A percentile compares a stretch with the other conserved stretches of the same genome.
phyloP scores from a whole-genome alignment of 2,329 filamentous ascomycete genomes.

The Ceratocystis diversiconidia region DNA sequence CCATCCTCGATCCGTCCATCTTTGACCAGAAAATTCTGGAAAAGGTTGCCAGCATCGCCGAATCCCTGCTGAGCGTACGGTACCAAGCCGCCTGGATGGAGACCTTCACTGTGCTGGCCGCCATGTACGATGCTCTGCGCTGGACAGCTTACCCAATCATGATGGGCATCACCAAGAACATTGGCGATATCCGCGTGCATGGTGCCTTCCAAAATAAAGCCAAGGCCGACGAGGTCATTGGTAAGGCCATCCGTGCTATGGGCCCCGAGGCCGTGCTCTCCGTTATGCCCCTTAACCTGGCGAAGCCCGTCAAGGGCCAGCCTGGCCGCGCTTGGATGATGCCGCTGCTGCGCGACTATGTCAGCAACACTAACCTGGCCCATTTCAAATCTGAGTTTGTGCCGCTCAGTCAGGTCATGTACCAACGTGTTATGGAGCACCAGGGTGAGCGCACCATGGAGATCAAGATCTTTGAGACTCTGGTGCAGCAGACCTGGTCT shows the following conservation, averaged over 20 bases:
- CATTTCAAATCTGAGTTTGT: conserved; percentile 82
- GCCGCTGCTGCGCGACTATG: conserved; percentile 75
- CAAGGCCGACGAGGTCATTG: conserved; percentile 80
- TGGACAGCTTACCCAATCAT: conserved; percentile 77
- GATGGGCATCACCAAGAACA: conserved; percentile 55
- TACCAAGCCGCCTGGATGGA: conserved; percentile 93
- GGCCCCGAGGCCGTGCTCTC: conserved; percentile 72
- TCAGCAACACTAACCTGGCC: conserved; percentile 71
- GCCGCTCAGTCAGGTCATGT: conserved; percentile 78
- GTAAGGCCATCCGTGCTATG: conserved; percentile 77
- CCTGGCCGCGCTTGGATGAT: conserved; percentile 88
- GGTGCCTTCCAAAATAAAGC: conserved; percentile 88
- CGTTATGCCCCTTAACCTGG: conserved; percentile 74
- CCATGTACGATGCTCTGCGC: conserved; percentile 72
- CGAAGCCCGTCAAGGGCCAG: conserved; percentile 60
- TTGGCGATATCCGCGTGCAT: conserved; percentile 78
- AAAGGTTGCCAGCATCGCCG: conserved; percentile 60
- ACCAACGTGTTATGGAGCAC: conserved; percentile 74
- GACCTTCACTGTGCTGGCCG: conserved; percentile 75
- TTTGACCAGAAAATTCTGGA: conserved; percentile 84
- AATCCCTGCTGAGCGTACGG: conserved; percentile 68
- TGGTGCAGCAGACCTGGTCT: conserved; percentile 92
- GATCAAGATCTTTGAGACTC: conserved; percentile 91
- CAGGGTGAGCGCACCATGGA: conserved; percentile 82
- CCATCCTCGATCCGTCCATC: conserved; percentile 75